Evolutionary conservation across 2,329 filamentous ascomycete species (phyloP).

Genomic region (Xylariaceae sp.): DNA sequence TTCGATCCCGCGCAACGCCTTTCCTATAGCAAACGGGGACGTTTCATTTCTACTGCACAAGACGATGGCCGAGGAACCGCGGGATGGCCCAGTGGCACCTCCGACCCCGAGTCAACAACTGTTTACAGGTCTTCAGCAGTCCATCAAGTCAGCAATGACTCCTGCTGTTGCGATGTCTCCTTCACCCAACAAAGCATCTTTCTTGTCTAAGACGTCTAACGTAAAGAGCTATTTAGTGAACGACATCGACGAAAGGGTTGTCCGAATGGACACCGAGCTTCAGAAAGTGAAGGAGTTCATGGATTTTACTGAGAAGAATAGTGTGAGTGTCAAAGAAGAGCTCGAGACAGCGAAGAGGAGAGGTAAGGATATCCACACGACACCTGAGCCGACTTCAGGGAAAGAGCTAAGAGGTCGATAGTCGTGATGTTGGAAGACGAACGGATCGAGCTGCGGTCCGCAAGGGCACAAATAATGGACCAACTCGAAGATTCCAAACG

Average conservation of each 20-base stretch:
- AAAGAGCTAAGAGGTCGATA: too few relatives aligned
- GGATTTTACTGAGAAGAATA: constrained; percentile 59
- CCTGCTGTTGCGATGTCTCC: constrained; percentile 28
- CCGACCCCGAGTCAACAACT: constrained; percentile 24
- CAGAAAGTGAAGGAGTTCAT: constrained; percentile 65
- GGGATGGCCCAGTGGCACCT: constrained; percentile 15
- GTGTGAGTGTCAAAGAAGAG: constrained; percentile 63
- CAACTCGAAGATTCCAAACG: constrained; percentile 58
- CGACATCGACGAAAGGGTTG: constrained; percentile 72
- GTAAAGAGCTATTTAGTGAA: constrained; percentile 57
- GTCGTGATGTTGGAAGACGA: constrained; percentile 43
- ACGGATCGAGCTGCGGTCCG: constrained; percentile 36
- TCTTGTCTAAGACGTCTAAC: constrained; percentile 70
- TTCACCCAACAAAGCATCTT: constrained; percentile 42
- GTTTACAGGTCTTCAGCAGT: constrained; percentile 19
- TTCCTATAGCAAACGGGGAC: too few relatives aligned
- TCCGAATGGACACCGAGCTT: constrained; percentile 69
- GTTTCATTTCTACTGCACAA: too few relatives aligned
- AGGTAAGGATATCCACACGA: too few relatives aligned
- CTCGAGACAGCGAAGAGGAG: constrained; percentile 66
- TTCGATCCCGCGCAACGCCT: too few relatives aligned
- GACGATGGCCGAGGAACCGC: constrained; percentile 12
- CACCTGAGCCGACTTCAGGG: too few relatives aligned
- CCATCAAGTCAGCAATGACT: constrained; percentile 26
- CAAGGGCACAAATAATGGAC: constrained; percentile 46